A percentile compares a stretch with the other conserved stretches of the same genome.
Evolutionary conservation across 805 yeast species (phyloP).

Genomic region (Metschnikowia cerradonensis): DNA sequence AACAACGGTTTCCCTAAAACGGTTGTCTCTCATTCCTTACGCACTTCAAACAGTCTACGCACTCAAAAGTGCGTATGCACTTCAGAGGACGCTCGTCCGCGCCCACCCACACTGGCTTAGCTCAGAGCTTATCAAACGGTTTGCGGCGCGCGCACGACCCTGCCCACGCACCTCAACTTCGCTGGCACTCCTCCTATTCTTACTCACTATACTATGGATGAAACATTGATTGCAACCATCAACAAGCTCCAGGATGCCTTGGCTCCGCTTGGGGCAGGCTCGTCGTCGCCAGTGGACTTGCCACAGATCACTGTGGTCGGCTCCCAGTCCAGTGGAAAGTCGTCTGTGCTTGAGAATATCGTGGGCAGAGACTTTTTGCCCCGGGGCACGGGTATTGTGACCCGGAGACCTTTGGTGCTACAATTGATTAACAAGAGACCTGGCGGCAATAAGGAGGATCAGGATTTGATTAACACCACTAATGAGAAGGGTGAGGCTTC

Average conservation of each 20-base stretch:
- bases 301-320: constrained; percentile 97
- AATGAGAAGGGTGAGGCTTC: constrained; percentile 46
- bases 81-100: neutral
- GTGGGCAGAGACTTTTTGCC: constrained; percentile 91
- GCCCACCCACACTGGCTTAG: constrained; percentile 1
- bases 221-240: constrained; percentile 73
- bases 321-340: constrained; percentile 85
- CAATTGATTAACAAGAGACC: constrained; percentile 74
- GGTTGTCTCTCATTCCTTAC: too few species aligned
- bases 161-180: neutral
- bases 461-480: constrained; percentile 40
- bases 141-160: constrained; percentile 10
- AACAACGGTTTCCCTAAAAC: too few species aligned
- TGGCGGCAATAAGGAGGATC: constrained; percentile 17
- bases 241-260: constrained; percentile 94
- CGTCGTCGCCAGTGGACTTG: constrained; percentile 82
- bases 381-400: constrained; percentile 89
- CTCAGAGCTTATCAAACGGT: constrained; percentile 3
- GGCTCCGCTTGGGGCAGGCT: constrained; percentile 90
- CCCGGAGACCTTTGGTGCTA: constrained; percentile 80
- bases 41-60: too few species aligned
- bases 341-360: constrained; percentile 84
- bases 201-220: constrained; percentile 53
- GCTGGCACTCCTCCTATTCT: neutral
- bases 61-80: too few species aligned